These are phyloP conservation scores for Saprolegnia parasitica DNA, from an alignment of 352 stramenopile species.

Conservation along the genomic window DNA sequence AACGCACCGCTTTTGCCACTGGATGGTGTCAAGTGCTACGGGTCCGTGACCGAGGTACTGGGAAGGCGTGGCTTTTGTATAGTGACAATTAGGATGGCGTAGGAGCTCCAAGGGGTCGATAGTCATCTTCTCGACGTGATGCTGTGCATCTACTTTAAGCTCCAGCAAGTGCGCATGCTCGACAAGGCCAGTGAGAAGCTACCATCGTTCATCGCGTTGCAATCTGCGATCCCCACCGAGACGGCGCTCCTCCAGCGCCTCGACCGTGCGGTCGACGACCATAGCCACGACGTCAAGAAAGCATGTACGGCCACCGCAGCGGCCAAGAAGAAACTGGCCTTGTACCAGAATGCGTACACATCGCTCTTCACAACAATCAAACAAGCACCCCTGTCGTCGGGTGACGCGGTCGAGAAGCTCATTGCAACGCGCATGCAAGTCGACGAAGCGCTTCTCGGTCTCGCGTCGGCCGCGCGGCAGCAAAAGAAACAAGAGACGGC, in stretches of 20 bases:
- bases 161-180: constrained; percentile 10
- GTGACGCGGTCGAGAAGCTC: constrained; percentile 3
- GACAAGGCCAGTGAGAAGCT: constrained; percentile 7
- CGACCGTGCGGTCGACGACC: not conserved
- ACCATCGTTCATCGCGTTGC: not conserved
- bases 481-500: constrained; percentile 6
- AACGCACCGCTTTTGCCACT: not conserved
- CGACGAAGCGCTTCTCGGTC: constrained; percentile 3
- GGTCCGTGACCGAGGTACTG: constrained; percentile 12
- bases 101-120: not conserved
- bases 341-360: constrained; percentile 17
- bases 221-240: not conserved
- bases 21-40: not conserved
- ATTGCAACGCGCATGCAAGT: constrained; percentile 10
- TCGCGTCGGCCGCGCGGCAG: constrained; percentile 6
- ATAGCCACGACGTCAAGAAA: not conserved
- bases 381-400: not conserved
- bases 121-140: not conserved
- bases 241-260: constrained; percentile 3
- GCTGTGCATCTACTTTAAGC: constrained; percentile 13
- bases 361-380: not conserved
- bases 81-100: too few species aligned
- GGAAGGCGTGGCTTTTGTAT: too few species aligned
- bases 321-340: not conserved
- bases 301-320: not conserved